Percentiles rank a stretch among this genome's conserved stretches.
Evolutionary conservation across 805 yeast species (phyloP).

Genomic region (Komagataella mondaviorum): DNA sequence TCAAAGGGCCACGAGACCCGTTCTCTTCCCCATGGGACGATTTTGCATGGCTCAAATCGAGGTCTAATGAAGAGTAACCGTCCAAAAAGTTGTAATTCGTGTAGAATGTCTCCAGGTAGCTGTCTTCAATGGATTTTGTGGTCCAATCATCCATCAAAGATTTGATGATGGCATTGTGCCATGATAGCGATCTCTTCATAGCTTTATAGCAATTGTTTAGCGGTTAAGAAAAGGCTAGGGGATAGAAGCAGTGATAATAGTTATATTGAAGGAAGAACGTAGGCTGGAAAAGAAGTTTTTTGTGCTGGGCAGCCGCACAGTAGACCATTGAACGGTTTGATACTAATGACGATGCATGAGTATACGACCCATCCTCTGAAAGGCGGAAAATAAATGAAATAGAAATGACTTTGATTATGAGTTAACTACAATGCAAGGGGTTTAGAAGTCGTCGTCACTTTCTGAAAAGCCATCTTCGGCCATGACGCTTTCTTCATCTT

Average conservation of each 20-base stretch:
- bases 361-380: neutral
- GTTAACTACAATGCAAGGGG: neutral
- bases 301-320: neutral
- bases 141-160: neutral
- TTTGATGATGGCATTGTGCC: neutral
- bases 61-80: neutral
- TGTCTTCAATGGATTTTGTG: neutral
- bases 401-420: neutral
- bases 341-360: neutral
- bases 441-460: constrained; percentile 12
- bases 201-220: neutral
- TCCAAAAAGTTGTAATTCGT: neutral
- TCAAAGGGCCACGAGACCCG: neutral
- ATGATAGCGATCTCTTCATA: neutral
- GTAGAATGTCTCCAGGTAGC: neutral
- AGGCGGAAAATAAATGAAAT: neutral
- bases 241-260: neutral
- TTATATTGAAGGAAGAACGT: neutral
- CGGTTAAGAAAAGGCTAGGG: neutral
- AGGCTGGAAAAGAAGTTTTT: neutral
- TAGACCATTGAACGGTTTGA: neutral
- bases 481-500: constrained; percentile 11
- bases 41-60: neutral
- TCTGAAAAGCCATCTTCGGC: constrained; percentile 9
- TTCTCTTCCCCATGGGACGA: neutral